Conservation (phyloP, 202 grass and related monocot species). For the Hordeum pubiflorum region DNA sequence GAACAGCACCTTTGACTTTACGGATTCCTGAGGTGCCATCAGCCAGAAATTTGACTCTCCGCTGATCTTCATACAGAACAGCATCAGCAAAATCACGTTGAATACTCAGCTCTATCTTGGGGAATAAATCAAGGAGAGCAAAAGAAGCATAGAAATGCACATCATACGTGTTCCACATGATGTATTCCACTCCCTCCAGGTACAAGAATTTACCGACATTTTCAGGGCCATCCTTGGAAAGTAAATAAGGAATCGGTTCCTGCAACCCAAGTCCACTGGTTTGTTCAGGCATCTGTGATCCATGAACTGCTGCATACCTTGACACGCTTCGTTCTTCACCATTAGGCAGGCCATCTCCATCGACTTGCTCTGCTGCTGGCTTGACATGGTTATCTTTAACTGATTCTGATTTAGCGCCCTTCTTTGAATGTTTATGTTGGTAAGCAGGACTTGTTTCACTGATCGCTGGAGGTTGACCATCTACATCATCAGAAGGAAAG, state of each 20-base stretch:
- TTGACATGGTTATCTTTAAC: conserved; percentile 40
- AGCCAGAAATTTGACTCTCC: conserved; percentile 82
- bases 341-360: conserved; percentile 26
- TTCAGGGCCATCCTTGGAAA: conserved; percentile 55
- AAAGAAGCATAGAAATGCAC: conserved; percentile 99
- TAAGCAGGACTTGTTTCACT: conserved; percentile 39
- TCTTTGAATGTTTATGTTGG: conserved; percentile 51
- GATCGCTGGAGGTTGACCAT: conserved; percentile 74
- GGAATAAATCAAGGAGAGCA: conserved; percentile 89
- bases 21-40: conserved; percentile 76
- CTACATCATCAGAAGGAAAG: conserved; percentile 39
- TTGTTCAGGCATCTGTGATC: conserved; percentile 30
- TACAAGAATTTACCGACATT: conserved; percentile 96
- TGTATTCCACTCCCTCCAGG: conserved; percentile 92
- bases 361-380: conserved; percentile 26
- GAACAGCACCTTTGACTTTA: conserved; percentile 84
- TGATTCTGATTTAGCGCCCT: conserved; percentile 32
- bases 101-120: conserved; percentile 92
- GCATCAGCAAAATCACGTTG: conserved; percentile 92
- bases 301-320: conserved; percentile 33
- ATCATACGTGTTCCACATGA: conserved; percentile 99
- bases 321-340: conserved; percentile 39
- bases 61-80: conserved; percentile 69
- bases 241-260: conserved; percentile 37
- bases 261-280: conserved; percentile 14